phyloP scores from a whole-genome alignment of 257 asterid genomes.

The Primulina tabacum region DNA sequence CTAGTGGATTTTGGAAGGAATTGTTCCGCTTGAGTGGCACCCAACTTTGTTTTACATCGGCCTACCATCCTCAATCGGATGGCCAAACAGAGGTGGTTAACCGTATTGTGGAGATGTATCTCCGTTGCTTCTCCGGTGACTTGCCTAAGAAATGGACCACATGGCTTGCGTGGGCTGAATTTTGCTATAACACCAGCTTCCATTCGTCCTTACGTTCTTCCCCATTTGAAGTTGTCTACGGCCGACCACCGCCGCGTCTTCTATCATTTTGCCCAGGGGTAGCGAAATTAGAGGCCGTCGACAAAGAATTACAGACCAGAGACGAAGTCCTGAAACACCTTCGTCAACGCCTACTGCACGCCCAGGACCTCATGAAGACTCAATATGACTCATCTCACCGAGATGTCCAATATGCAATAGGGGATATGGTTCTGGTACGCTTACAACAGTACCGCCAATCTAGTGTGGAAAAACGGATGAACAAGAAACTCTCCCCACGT shows the following conservation, averaged over 20 bases:
- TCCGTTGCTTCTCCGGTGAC: not conserved
- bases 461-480: too few species aligned
- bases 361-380: too few species aligned
- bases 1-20: constrained; percentile 3
- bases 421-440: too few species aligned
- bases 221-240: not conserved
- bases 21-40: not conserved
- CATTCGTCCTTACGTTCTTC: not conserved
- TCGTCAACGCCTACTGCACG: too few species aligned
- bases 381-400: too few species aligned
- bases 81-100: not conserved
- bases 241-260: not conserved
- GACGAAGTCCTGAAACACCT: too few species aligned
- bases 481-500: too few species aligned
- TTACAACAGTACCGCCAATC: too few species aligned
- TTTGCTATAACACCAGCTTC: not conserved
- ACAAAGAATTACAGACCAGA: too few species aligned
- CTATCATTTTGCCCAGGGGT: not conserved
- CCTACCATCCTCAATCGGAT: not conserved
- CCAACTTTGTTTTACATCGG: not conserved
- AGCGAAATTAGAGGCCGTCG: too few species aligned
- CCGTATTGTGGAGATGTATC: not conserved
- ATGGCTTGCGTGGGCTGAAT: not conserved
- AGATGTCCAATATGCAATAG: too few species aligned
- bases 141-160: not conserved